phyloP scores from a whole-genome alignment of 306 rosid species.

The Senna siamea region DNA sequence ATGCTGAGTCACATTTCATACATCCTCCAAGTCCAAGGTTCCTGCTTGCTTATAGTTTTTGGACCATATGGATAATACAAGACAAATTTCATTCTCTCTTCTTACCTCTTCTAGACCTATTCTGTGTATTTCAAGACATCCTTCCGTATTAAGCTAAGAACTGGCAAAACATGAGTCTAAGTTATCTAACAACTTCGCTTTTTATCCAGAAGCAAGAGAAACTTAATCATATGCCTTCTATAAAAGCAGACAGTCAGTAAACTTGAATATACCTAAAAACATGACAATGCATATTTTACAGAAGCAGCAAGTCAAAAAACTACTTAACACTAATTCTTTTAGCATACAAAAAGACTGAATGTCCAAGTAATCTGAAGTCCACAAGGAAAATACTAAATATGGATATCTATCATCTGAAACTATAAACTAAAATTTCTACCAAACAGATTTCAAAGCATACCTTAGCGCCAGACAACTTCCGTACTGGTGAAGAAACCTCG shows the following conservation, averaged over 20 bases:
- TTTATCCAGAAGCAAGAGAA: not conserved
- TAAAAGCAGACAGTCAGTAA: not conserved
- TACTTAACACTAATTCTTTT: not conserved
- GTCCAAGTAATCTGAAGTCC: not conserved
- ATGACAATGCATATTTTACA: not conserved
- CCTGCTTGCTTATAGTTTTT: not conserved
- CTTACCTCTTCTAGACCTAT: not conserved
- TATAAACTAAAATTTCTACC: not conserved
- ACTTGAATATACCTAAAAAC: not conserved
- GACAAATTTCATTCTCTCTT: not conserved
- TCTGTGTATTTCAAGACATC: not conserved
- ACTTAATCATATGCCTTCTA: not conserved
- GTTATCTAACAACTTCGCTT: not conserved
- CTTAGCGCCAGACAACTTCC: conserved; percentile 56
- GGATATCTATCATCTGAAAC: conserved; percentile 1
- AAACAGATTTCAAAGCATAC: conserved; percentile 49
- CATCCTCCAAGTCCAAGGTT: conserved; percentile 1
- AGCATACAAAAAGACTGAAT: not conserved
- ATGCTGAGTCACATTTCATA: too few relatives aligned
- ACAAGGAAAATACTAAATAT: not conserved
- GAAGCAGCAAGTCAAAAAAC: not conserved
- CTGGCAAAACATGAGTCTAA: not conserved
- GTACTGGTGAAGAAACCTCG: conserved; percentile 59
- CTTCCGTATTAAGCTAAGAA: conserved; percentile 4
- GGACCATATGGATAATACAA: not conserved